Percentiles rank a stretch among this genome's conserved stretches.
phyloP scores from a whole-genome alignment of 305 asterid genomes.

The Fraxinus angustifolia region DNA sequence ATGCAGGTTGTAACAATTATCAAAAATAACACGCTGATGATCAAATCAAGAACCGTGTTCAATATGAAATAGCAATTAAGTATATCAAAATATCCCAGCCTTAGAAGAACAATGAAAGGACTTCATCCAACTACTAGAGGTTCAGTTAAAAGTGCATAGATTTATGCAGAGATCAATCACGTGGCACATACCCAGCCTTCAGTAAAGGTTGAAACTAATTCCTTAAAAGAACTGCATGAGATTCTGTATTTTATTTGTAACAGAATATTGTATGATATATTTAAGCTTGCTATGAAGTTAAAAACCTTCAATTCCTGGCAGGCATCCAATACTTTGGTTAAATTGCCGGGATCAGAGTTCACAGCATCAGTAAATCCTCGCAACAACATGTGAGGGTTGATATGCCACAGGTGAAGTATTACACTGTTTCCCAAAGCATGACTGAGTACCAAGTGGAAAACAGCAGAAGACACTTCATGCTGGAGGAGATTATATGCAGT shows the following conservation, averaged over 20 bases:
- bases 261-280: neutral
- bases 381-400: slow-evolving; percentile 61
- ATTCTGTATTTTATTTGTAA: neutral
- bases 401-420: slow-evolving; percentile 66
- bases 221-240: neutral
- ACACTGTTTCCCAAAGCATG: slow-evolving; percentile 43
- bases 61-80: neutral
- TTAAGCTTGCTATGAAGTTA: slow-evolving; percentile 22
- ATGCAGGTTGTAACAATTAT: neutral
- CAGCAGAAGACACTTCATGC: slow-evolving; percentile 71
- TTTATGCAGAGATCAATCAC: neutral
- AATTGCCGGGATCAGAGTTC: slow-evolving; percentile 57
- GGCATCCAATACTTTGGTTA: slow-evolving; percentile 60
- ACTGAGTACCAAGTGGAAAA: slow-evolving; percentile 56
- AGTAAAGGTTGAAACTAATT: neutral
- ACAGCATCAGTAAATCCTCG: slow-evolving; percentile 72
- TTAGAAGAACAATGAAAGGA: neutral
- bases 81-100: neutral
- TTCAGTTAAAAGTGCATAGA: neutral
- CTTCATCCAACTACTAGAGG: neutral
- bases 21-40: neutral
- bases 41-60: neutral
- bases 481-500: slow-evolving; percentile 89
- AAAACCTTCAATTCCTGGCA: slow-evolving; percentile 86
- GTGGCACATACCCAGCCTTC: neutral